Conservation (phyloP, 768 basidiomycete genomes). For the Brasilioporus rufonigricans region DNA sequence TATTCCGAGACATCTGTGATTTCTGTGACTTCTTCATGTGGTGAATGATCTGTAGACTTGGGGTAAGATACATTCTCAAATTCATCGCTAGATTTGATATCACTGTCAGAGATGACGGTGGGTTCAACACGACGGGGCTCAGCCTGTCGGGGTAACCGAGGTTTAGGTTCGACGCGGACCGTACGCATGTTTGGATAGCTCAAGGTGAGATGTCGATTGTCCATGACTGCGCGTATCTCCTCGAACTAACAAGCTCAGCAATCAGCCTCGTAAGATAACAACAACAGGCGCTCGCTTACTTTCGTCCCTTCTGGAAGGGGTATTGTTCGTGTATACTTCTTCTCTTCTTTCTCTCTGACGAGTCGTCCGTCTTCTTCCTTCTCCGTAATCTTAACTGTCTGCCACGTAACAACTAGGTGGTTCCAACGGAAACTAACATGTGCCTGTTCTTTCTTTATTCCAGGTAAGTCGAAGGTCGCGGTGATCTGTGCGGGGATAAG, state of each 20-base stretch:
- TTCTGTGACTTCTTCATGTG: slow-evolving; percentile 24
- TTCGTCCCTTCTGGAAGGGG: slow-evolving; percentile 74
- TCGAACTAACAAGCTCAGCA: slow-evolving; percentile 50
- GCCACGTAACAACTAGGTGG: slow-evolving; percentile 66
- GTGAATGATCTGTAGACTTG: slow-evolving; percentile 25
- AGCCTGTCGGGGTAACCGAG: slow-evolving; percentile 19
- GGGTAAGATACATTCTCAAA: slow-evolving; percentile 25
- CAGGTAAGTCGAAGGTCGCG: slow-evolving; percentile 68
- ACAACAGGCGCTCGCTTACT: slow-evolving; percentile 37
- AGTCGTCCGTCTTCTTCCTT: slow-evolving; percentile 58
- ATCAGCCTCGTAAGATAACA: not conserved
- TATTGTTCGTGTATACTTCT: slow-evolving; percentile 62
- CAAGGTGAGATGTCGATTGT: slow-evolving; percentile 56
- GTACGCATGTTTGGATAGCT: slow-evolving; percentile 55
- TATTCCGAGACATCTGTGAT: slow-evolving; percentile 32
- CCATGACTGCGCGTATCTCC: slow-evolving; percentile 68
- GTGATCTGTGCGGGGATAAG: slow-evolving; percentile 45
- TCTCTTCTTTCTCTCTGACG: slow-evolving; percentile 63
- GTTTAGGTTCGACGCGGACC: slow-evolving; percentile 34
- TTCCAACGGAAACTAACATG: slow-evolving; percentile 70
- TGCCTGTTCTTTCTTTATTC: slow-evolving; percentile 69
- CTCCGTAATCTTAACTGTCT: slow-evolving; percentile 55
- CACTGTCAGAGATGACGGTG: slow-evolving; percentile 31
- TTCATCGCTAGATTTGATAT: slow-evolving; percentile 28
- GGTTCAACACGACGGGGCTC: slow-evolving; percentile 33